Conservation (phyloP, 192 early-diverging fungal genomes). For the Mortierella claussenii region DNA sequence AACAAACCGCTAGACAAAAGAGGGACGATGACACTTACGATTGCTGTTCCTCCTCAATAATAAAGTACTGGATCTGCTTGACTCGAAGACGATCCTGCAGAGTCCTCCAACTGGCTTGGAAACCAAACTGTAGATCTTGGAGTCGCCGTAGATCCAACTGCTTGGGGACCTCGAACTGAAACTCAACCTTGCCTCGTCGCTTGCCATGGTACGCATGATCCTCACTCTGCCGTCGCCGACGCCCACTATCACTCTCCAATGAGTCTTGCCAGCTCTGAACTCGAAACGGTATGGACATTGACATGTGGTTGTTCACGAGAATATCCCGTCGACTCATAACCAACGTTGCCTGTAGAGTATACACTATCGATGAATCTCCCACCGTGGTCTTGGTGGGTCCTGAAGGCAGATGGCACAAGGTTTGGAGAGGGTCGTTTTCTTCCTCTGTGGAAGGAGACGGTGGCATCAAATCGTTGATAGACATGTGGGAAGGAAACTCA, state of each 20-base stretch:
- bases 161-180: constrained; percentile 41
- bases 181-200: constrained; percentile 28
- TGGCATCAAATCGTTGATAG: background rate
- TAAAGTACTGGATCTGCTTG: constrained; percentile 29
- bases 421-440: too few relatives aligned
- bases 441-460: background rate
- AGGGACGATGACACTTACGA: constrained; percentile 11
- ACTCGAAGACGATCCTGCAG: constrained; percentile 16
- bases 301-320: constrained; percentile 41
- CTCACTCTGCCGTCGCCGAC: too few relatives aligned
- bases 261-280: constrained; percentile 42
- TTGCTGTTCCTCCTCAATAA: constrained; percentile 42
- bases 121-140: constrained; percentile 30
- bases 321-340: constrained; percentile 29
- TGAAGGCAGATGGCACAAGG: constrained; percentile 20
- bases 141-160: constrained; percentile 21
- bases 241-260: constrained; percentile 21
- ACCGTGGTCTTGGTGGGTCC: constrained; percentile 23
- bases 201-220: constrained; percentile 42
- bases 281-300: constrained; percentile 19
- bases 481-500: constrained; percentile 43
- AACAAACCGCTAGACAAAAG: background rate
- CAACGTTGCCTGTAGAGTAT: constrained; percentile 19
- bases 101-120: constrained; percentile 29
- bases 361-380: constrained; percentile 14